Conservation (phyloP, 352 stramenopile species). For the Pythium sukuiense region DNA sequence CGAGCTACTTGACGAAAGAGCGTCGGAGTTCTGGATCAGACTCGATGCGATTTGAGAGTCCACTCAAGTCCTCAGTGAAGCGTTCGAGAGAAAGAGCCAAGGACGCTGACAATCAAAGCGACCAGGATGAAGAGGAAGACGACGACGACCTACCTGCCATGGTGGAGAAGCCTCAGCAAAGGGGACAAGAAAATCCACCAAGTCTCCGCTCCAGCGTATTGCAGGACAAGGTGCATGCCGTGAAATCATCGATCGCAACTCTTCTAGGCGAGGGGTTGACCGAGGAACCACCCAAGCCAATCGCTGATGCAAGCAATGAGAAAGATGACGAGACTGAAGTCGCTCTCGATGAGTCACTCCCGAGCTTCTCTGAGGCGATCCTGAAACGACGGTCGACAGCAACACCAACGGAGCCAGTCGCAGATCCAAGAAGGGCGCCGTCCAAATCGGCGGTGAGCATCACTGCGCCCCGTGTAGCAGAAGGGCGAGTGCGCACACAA, state of each 20-base stretch:
- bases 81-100: background rate
- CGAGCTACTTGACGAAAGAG: conserved; percentile 47
- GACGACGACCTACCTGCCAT: conserved; percentile 50
- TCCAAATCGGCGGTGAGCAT: background rate
- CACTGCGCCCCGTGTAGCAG: background rate
- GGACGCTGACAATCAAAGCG: conserved; percentile 19
- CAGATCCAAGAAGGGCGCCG: background rate
- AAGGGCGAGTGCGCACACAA: conserved; percentile 6
- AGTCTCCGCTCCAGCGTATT: background rate
- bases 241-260: background rate
- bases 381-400: background rate
- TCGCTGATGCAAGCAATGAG: background rate
- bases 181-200: background rate
- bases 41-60: conserved; percentile 10
- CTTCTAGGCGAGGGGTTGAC: conserved; percentile 1
- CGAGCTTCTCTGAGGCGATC: conserved; percentile 36
- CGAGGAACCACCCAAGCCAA: background rate
- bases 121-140: conserved; percentile 45
- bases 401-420: background rate
- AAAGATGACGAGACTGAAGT: conserved; percentile 8
- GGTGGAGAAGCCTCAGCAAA: conserved; percentile 43
- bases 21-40: background rate
- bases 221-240: background rate
- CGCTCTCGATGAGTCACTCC: conserved; percentile 34
- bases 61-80: background rate